A percentile compares a stretch with the other conserved stretches of the same genome.
Evolutionary conservation across 352 stramenopile genomes (phyloP).

Genomic region (Globisporangium radiosum): DNA sequence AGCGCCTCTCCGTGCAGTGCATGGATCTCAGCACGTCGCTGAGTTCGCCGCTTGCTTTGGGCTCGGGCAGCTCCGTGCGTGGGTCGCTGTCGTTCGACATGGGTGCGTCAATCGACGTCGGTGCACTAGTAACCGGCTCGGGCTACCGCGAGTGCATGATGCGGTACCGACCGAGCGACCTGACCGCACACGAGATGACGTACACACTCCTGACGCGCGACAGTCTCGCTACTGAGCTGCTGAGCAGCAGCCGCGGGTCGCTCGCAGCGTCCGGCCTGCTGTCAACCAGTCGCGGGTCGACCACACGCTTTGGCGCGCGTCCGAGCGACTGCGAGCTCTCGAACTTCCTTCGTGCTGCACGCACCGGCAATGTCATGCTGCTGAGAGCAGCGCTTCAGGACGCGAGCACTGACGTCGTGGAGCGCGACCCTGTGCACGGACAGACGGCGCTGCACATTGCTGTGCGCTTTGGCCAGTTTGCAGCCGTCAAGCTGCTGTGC

Average conservation of each 20-base stretch:
- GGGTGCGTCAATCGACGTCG: slow-evolving; percentile 8
- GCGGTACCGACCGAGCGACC: slow-evolving; percentile 59
- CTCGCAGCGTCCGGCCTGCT: slow-evolving; percentile 11
- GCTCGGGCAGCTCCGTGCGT: slow-evolving; percentile 4
- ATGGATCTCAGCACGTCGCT: slow-evolving; percentile 3
- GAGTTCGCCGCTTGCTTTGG: no score
- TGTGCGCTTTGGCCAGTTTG: slow-evolving; percentile 70
- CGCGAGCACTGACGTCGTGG: slow-evolving; percentile 46
- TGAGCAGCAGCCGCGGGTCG: no score
- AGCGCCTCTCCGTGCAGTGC: slow-evolving; percentile 26
- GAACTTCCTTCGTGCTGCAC: slow-evolving; percentile 54
- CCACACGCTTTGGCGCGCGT: slow-evolving; percentile 40
- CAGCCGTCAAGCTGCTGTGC: slow-evolving; percentile 64
- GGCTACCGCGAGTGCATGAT: slow-evolving; percentile 48
- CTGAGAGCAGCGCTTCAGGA: slow-evolving; percentile 52
- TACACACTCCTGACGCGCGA: slow-evolving; percentile 42
- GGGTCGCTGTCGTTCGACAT: slow-evolving; percentile 13
- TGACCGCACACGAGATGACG: slow-evolving; percentile 43
- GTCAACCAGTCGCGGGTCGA: slow-evolving; percentile 28
- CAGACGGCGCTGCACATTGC: slow-evolving; percentile 78
- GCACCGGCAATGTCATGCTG: slow-evolving; percentile 55
- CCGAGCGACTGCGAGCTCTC: slow-evolving; percentile 53
- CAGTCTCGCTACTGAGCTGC: slow-evolving; percentile 27
- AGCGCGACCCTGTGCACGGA: slow-evolving; percentile 63
- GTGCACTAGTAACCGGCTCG: not conserved